Evolutionary conservation across 2,329 filamentous ascomycete genomes (phyloP).

Genomic region (Penicillium brevicompactum): DNA sequence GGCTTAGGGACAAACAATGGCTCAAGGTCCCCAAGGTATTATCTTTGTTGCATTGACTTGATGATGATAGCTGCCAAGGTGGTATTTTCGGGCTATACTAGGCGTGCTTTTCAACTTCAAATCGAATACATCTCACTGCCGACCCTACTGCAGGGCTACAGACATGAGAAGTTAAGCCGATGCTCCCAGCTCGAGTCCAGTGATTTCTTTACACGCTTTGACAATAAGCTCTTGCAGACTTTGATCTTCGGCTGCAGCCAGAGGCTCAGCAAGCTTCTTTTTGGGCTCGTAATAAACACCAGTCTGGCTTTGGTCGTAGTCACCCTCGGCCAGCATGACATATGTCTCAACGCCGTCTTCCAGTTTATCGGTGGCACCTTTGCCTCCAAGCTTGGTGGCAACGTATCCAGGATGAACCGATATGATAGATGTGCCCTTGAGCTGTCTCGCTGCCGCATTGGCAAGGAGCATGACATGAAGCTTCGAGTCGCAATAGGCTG

Average conservation of each 20-base stretch:
- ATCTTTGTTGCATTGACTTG: no score
- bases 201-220: conserved; percentile 23
- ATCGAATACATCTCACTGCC: no score
- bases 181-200: conserved; percentile 12
- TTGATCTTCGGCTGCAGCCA: conserved; percentile 12
- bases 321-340: conserved; percentile 46
- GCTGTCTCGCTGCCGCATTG: conserved; percentile 53
- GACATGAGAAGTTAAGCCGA: conserved; percentile 1
- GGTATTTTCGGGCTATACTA: no score
- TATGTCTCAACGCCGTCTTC: conserved; percentile 53
- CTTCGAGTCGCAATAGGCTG: conserved; percentile 57
- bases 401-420: conserved; percentile 56
- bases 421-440: conserved; percentile 48
- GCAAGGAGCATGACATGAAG: conserved; percentile 59
- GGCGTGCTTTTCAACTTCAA: no score
- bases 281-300: conserved; percentile 26
- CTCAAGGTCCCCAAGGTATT: no score
- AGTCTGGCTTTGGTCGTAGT: conserved; percentile 24
- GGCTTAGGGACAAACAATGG: no score
- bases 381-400: conserved; percentile 55
- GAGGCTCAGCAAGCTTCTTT: conserved; percentile 15
- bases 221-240: conserved; percentile 23
- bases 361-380: conserved; percentile 48
- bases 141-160: no score
- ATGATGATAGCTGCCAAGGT: no score